These are phyloP conservation scores for Umbelopsis isabellina DNA, from an alignment of 192 early-diverging fungal species.

Conservation along the genomic window DNA sequence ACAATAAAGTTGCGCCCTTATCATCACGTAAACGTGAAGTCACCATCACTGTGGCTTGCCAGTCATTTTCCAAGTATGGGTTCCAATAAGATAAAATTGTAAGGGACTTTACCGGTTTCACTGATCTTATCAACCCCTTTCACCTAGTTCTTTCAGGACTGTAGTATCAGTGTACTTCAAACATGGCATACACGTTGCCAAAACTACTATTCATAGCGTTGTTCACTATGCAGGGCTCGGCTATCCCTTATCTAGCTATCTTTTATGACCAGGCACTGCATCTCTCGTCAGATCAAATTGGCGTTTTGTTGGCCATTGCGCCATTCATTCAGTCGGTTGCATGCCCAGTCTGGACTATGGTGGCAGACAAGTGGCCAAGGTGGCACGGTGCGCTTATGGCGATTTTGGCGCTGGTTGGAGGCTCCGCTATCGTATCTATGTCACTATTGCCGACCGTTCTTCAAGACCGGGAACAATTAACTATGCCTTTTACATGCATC, in stretches of 20 bases:
- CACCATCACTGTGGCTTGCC: too few relatives aligned
- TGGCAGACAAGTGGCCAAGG: constrained; percentile 32
- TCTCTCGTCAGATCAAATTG: constrained; percentile 33
- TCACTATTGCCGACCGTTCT: constrained; percentile 17
- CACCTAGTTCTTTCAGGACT: not conserved
- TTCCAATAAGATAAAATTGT: too few relatives aligned
- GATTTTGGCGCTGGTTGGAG: constrained; percentile 23
- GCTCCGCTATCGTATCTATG: constrained; percentile 16
- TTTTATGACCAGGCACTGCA: constrained; percentile 29
- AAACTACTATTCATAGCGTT: constrained; percentile 35
- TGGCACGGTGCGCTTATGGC: constrained; percentile 31
- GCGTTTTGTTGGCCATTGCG: constrained; percentile 36
- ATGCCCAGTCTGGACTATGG: constrained; percentile 39
- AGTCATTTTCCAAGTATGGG: too few relatives aligned
- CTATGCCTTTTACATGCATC: constrained; percentile 1
- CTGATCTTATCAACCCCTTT: not conserved
- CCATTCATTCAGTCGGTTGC: constrained; percentile 40
- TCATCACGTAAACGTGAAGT: not conserved
- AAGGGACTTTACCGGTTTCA: too few relatives aligned
- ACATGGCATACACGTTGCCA: constrained; percentile 1
- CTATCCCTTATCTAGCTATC: constrained; percentile 33
- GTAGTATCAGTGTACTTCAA: not conserved
- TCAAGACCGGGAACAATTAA: not conserved
- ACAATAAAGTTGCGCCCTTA: not conserved
- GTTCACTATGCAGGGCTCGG: constrained; percentile 28